Base-by-base conservation (phyloP, 371 early-diverging fungal species). In the Mortierella sp. region DNA sequence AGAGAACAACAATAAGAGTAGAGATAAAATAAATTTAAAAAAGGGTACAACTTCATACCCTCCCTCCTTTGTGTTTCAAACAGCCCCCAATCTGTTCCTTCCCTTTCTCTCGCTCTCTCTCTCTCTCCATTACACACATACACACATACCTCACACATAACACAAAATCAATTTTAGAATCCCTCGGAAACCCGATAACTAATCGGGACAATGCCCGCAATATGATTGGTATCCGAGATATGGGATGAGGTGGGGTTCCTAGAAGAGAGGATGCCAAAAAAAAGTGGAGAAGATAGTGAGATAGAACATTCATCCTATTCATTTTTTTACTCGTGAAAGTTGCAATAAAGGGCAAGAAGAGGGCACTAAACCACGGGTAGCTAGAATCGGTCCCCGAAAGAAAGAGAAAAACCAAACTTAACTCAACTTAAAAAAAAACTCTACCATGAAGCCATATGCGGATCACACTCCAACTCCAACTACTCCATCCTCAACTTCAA, bases 361-460 rank as follows among this genome's bases (percentile, higher is more conserved):
- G 19, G 21, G 42, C 5, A 3, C 42, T 38, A 38, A 38, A 38
- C 42, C 21, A 21, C 19, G 31, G 34, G 16, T 34, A 8, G 4
- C 8, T 34, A 10, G 65, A 63, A 63, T 31, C 13, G 16, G 63
- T 16, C 11, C 63, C 26, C 19, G 63, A 31, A 60, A 60, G 7
- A 34, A 63, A 16, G 5, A 38, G 5, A 38, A 5, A 38, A 38
- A 38, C 1, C 42, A 38, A 63, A 63, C 47, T 0, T 47, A 21
- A 63, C 65, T 63, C 65, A 63, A 63, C 65, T 63, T 34, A 34
- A 63, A 63, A 63, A 19, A 52, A 52, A 52, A 13, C 47, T 8
- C 0, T 7, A 47, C 47, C 47, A 19, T 21, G 19, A 52, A 8
- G 47, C 47, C 8, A 47, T 5, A 47, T 47, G 47, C 8, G 47